Conservation (phyloP, 768 basidiomycete species). For the Suillus cothurnatus region DNA sequence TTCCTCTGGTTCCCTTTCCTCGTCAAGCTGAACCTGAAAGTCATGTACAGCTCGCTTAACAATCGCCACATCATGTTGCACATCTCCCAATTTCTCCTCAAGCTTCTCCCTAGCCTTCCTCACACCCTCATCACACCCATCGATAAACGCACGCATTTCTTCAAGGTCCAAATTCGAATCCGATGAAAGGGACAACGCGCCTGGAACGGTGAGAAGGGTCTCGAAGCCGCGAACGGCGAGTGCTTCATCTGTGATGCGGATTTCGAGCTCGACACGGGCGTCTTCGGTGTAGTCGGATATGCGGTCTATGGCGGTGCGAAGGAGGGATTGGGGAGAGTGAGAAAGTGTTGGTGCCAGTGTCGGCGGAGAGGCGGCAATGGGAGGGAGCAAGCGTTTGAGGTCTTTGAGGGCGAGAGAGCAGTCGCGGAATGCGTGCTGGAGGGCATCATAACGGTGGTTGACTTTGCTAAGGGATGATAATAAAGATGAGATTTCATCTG, state of each 20-base stretch:
- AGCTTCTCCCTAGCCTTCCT: constrained; percentile 51
- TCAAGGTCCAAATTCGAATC: constrained; percentile 16
- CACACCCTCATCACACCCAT: constrained; percentile 52
- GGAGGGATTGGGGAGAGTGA: constrained; percentile 23
- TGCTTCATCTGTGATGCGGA: constrained; percentile 71
- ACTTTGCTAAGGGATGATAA: constrained; percentile 47
- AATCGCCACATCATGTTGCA: constrained; percentile 74
- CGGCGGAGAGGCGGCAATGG: constrained; percentile 2
- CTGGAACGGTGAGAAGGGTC: constrained; percentile 62
- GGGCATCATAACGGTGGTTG: constrained; percentile 56
- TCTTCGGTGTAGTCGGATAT: constrained; percentile 79
- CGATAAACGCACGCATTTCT: constrained; percentile 58
- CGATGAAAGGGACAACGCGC: constrained; percentile 33
- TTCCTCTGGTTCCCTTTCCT: constrained; percentile 14
- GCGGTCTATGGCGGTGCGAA: constrained; percentile 58
- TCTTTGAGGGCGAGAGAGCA: constrained; percentile 69
- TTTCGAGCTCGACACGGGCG: constrained; percentile 81
- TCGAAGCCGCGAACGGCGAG: constrained; percentile 67
- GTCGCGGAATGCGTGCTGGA: constrained; percentile 67
- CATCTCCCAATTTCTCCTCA: constrained; percentile 63
- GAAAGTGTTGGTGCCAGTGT: background rate
- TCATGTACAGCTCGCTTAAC: constrained; percentile 64
- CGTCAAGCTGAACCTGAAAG: constrained; percentile 15
- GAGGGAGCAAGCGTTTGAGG: constrained; percentile 40
- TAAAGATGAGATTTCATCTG: constrained; percentile 35